Percentiles rank a stretch among this genome's conserved stretches.
phyloP scores from a whole-genome alignment of 2,329 filamentous ascomycete species.

The Pseudogymnoascus destructans region DNA sequence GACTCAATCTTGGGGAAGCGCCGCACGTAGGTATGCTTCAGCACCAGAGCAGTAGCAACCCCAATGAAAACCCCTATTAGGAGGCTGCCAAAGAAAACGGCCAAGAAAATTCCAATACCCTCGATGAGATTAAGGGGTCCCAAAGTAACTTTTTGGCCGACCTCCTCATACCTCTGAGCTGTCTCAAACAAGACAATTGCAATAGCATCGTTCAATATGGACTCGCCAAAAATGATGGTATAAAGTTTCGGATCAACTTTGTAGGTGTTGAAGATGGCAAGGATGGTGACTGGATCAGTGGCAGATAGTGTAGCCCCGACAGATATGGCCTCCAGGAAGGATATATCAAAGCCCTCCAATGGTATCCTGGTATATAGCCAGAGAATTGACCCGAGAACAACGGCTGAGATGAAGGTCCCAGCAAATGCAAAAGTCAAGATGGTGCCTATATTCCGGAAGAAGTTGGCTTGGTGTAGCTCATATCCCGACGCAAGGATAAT shows the following conservation, averaged over 20 bases:
- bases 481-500: conserved; percentile 97
- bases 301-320: conserved; percentile 93
- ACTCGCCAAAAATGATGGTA: conserved; percentile 97
- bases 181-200: conserved; percentile 98
- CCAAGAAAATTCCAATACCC: conserved; percentile 84
- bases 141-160: conserved; percentile 52
- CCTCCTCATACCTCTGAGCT: conserved; percentile 79
- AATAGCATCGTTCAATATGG: conserved; percentile 94
- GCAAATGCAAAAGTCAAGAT: conserved; percentile 97
- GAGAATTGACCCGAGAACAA: conserved; percentile 82
- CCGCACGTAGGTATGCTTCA: conserved; percentile 91
- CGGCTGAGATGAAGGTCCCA: conserved; percentile 89
- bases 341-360: conserved; percentile 71
- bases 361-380: conserved; percentile 83
- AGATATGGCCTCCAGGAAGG: conserved; percentile 90
- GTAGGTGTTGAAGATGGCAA: conserved; percentile 98
- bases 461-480: conserved; percentile 95
- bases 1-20: conserved; percentile 94
- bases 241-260: conserved; percentile 98
- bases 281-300: conserved; percentile 92
- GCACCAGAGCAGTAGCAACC: conserved; percentile 68
- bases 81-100: conserved; percentile 91
- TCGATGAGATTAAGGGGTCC: conserved; percentile 77
- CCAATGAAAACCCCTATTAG: conserved; percentile 80
- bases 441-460: conserved; percentile 95